phyloP scores from a whole-genome alignment of 805 yeast species.

The Suhomyces xylopsoci region DNA sequence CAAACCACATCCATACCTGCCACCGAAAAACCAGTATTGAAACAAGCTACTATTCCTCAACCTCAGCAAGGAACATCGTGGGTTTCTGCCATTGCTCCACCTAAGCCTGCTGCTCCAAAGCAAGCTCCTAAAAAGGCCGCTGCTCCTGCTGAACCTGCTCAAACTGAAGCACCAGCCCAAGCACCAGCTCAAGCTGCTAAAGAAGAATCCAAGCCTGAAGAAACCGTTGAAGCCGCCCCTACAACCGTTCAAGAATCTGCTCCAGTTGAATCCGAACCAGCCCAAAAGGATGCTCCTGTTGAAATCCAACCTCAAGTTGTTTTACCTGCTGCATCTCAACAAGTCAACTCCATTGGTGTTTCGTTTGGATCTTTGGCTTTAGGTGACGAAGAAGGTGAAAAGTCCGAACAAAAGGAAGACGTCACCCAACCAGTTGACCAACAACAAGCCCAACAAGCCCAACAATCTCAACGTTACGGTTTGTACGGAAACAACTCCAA shows the following conservation, averaged over 20 bases:
- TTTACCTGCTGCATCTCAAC: constrained; percentile 51
- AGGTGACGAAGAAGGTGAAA: constrained; percentile 39
- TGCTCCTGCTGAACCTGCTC: constrained; percentile 1
- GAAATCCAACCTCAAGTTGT: constrained; percentile 38
- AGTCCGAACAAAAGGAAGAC: constrained; percentile 8
- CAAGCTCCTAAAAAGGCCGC: constrained; percentile 4
- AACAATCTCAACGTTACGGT: constrained; percentile 9
- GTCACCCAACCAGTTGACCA: constrained; percentile 5
- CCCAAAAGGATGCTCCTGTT: constrained; percentile 10
- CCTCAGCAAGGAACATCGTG: constrained; percentile 53
- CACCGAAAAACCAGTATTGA: constrained; percentile 17
- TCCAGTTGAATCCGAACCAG: constrained; percentile 10
- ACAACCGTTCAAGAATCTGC: constrained; percentile 9
- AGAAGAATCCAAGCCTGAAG: not conserved
- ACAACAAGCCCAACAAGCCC: constrained; percentile 6
- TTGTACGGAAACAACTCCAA: constrained; percentile 11
- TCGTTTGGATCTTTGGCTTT: constrained; percentile 61
- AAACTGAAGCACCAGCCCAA: constrained; percentile 4
- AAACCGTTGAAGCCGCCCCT: not conserved
- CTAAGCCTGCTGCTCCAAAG: constrained; percentile 22
- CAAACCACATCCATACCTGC: constrained; percentile 4
- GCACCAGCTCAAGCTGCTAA: not conserved
- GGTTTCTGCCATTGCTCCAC: constrained; percentile 64
- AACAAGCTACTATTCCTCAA: constrained; percentile 42
- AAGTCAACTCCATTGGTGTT: constrained; percentile 50